Evolutionary conservation across 2,329 filamentous ascomycete species (phyloP).

Genomic region (Arthrobotrys sphaeroides): DNA sequence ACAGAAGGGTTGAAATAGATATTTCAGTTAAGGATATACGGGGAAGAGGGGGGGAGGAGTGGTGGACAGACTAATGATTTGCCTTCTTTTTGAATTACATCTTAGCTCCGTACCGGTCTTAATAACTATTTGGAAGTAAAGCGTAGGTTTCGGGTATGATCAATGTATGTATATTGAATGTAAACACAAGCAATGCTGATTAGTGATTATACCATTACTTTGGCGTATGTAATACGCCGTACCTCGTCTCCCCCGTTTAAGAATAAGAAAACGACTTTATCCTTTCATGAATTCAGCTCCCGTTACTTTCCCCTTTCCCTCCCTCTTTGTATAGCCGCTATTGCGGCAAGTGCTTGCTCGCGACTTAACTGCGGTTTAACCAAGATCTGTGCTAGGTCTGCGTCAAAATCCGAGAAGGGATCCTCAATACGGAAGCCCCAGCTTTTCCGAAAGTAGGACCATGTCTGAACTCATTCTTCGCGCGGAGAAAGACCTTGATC

Average conservation of each 20-base stretch:
- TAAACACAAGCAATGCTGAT: not conserved
- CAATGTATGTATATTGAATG: not conserved
- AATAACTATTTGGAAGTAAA: not conserved
- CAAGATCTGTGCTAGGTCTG: too few species aligned
- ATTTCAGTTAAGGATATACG: not conserved
- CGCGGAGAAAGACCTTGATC: not conserved
- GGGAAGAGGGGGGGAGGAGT: not conserved
- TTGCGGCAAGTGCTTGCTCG: too few species aligned
- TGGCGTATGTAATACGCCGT: too few species aligned
- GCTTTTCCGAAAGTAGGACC: too few species aligned
- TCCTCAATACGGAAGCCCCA: too few species aligned
- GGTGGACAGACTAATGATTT: not conserved
- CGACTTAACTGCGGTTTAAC: too few species aligned
- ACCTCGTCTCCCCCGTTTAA: too few species aligned
- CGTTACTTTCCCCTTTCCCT: too few species aligned
- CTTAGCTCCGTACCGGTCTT: conserved; percentile 5
- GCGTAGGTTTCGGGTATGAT: not conserved
- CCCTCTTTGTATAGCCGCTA: too few species aligned
- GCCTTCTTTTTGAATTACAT: not conserved
- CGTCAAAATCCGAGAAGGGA: too few species aligned
- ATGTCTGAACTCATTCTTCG: too few species aligned
- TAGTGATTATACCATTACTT: not conserved
- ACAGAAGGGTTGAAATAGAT: not conserved
- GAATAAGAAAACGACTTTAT: not conserved
- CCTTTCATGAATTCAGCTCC: too few species aligned